Conservation (phyloP, 2,329 filamentous ascomycete genomes). For the Colletotrichum phormii region DNA sequence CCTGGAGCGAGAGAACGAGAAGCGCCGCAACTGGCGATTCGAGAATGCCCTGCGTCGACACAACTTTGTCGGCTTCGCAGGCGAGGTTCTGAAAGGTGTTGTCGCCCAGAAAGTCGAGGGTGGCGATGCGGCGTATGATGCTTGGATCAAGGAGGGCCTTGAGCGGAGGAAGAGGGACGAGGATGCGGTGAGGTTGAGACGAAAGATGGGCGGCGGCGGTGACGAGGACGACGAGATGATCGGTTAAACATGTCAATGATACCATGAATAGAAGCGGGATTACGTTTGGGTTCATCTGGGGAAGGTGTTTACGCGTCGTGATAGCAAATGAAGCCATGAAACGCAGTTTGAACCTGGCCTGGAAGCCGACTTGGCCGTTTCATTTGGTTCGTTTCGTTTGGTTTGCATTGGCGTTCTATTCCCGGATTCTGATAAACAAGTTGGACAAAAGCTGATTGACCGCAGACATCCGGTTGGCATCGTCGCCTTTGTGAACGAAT, state of each 20-base stretch:
- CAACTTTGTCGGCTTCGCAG: constrained; percentile 97
- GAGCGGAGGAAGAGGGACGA: constrained; percentile 58
- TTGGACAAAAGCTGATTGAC: neutral
- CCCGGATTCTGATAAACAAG: neutral
- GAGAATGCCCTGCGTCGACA: constrained; percentile 93
- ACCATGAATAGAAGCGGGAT: constrained; percentile 15
- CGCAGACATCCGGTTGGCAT: neutral
- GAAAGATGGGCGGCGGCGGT: constrained; percentile 37
- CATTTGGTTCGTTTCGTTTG: neutral
- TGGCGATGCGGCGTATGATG: constrained; percentile 72
- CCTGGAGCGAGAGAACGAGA: constrained; percentile 82
- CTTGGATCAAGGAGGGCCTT: constrained; percentile 79
- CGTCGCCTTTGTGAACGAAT: neutral
- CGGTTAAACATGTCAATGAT: constrained; percentile 25
- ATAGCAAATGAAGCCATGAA: neutral
- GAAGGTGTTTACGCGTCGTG: neutral
- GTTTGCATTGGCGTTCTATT: neutral
- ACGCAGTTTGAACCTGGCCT: neutral
- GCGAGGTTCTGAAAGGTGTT: constrained; percentile 89
- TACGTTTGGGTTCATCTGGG: neutral
- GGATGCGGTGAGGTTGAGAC: constrained; percentile 33
- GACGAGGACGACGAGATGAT: constrained; percentile 36
- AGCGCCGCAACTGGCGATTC: constrained; percentile 89
- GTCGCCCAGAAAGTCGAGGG: constrained; percentile 79
- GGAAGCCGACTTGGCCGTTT: neutral